A percentile compares a stretch with the other conserved stretches of the same genome.
These are phyloP conservation scores for Malbranchea cinnamomea DNA, from an alignment of 2,329 filamentous ascomycete species.

Conservation along the genomic window DNA sequence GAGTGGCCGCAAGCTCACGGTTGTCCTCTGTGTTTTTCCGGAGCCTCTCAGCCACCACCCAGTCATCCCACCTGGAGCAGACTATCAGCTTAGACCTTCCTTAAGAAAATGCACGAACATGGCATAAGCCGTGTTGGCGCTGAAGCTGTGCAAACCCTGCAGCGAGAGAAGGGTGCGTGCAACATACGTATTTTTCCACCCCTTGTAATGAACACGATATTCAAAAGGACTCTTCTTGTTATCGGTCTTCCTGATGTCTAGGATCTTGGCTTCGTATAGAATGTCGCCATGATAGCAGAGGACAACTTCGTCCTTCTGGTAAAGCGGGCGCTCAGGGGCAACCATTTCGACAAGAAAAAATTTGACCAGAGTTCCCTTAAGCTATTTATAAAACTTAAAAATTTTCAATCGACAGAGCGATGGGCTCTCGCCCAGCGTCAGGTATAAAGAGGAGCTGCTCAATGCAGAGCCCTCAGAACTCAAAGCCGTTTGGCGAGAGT, in stretches of 20 bases:
- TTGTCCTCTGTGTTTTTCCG: constrained; percentile 93
- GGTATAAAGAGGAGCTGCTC: too few relatives aligned
- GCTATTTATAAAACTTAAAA: too few relatives aligned
- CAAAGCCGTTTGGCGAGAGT: too few relatives aligned
- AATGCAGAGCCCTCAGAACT: too few relatives aligned
- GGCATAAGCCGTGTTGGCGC: not conserved
- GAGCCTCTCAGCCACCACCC: constrained; percentile 86
- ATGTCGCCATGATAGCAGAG: constrained; percentile 96
- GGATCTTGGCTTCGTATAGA: constrained; percentile 92
- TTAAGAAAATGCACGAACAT: not conserved
- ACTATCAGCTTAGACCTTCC: not conserved
- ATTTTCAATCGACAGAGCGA: too few relatives aligned
- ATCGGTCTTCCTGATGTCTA: constrained; percentile 55
- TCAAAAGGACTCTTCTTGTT: constrained; percentile 63
- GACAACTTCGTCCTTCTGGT: constrained; percentile 70
- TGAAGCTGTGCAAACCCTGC: not conserved
- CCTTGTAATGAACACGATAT: constrained; percentile 96
- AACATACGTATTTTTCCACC: constrained; percentile 90
- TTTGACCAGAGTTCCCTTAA: too few relatives aligned
- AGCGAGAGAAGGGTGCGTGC: too few relatives aligned
- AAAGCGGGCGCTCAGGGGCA: constrained; percentile 37
- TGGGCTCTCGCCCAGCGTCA: too few relatives aligned
- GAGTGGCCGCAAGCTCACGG: constrained; percentile 58
- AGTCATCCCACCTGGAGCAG: constrained; percentile 73
- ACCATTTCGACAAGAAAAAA: too few relatives aligned